Percentiles rank a stretch among this genome's conserved stretches.
These are phyloP conservation scores for Dalbergia oliveri DNA, from an alignment of 306 rosid species.

Conservation along the genomic window DNA sequence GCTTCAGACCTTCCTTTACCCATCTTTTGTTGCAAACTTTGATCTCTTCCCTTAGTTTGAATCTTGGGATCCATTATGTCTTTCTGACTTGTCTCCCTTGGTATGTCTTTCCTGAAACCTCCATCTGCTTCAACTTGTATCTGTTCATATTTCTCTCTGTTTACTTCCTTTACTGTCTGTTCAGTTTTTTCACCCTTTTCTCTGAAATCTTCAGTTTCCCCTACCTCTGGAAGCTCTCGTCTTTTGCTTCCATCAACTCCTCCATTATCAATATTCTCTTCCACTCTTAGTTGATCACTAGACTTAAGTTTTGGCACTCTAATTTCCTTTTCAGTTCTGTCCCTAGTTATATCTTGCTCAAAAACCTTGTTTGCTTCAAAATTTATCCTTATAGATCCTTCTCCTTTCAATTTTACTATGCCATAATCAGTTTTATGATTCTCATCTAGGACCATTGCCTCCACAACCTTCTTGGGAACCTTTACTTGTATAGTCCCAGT, in stretches of 20 bases:
- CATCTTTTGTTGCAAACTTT: neutral
- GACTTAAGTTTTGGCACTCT: slow-evolving; percentile 25
- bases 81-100: neutral
- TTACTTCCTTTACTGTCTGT: neutral
- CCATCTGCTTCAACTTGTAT: slow-evolving; percentile 23
- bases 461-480: slow-evolving; percentile 22
- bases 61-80: slow-evolving; percentile 30
- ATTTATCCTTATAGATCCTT: slow-evolving; percentile 23
- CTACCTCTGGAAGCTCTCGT: neutral
- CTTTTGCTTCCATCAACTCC: slow-evolving; percentile 38
- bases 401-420: slow-evolving; percentile 23
- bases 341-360: neutral
- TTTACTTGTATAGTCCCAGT: slow-evolving; percentile 9
- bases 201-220: neutral
- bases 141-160: slow-evolving; percentile 29
- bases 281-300: slow-evolving; percentile 7
- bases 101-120: neutral
- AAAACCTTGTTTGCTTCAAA: slow-evolving; percentile 40
- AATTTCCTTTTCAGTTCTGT: slow-evolving; percentile 22
- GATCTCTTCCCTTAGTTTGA: slow-evolving; percentile 17
- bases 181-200: slow-evolving; percentile 10
- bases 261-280: neutral
- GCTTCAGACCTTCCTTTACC: neutral
- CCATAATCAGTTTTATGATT: slow-evolving; percentile 16
- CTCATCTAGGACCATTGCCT: neutral